Evolutionary conservation across 805 yeast species (phyloP).

Genomic region (Spathaspora sp.): DNA sequence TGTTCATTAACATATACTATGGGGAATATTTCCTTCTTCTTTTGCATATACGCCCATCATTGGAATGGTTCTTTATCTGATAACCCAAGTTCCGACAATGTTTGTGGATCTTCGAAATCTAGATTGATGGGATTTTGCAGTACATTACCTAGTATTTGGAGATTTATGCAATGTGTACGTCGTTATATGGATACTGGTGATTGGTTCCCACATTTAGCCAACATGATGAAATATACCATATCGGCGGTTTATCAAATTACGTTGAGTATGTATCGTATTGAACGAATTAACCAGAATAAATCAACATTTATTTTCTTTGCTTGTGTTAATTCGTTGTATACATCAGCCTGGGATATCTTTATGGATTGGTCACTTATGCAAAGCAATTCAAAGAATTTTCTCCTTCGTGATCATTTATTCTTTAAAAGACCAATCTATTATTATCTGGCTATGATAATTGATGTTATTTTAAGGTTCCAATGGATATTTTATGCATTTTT

Average conservation of each 20-base stretch:
- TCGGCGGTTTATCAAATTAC: slow-evolving; percentile 67
- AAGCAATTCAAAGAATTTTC: slow-evolving; percentile 49
- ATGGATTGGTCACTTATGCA: slow-evolving; percentile 96
- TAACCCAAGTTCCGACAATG: slow-evolving; percentile 26
- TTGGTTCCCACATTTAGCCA: slow-evolving; percentile 94
- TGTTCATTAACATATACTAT: slow-evolving; percentile 86
- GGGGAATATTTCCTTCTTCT: slow-evolving; percentile 80
- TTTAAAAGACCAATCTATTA: slow-evolving; percentile 50
- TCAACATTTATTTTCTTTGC: slow-evolving; percentile 74
- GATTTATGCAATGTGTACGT: slow-evolving; percentile 84
- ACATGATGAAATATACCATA: slow-evolving; percentile 71
- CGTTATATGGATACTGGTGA: slow-evolving; percentile 93
- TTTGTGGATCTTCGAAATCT: slow-evolving; percentile 78
- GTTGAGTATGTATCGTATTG: slow-evolving; percentile 75
- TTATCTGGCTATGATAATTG: slow-evolving; percentile 69
- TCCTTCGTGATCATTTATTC: slow-evolving; percentile 71
- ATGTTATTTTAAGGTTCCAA: slow-evolving; percentile 76
- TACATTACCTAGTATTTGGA: slow-evolving; percentile 84
- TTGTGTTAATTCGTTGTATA: slow-evolving; percentile 61
- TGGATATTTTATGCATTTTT: slow-evolving; percentile 90
- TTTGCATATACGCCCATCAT: slow-evolving; percentile 72
- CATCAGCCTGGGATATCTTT: slow-evolving; percentile 82
- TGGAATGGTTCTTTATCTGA: slow-evolving; percentile 57
- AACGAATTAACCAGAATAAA: slow-evolving; percentile 36
- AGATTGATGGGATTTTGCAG: slow-evolving; percentile 78